A percentile compares a stretch with the other conserved stretches of the same genome.
These are phyloP conservation scores for Starmerella sirachaensis DNA, from an alignment of 805 yeast species.

Conservation along the genomic window DNA sequence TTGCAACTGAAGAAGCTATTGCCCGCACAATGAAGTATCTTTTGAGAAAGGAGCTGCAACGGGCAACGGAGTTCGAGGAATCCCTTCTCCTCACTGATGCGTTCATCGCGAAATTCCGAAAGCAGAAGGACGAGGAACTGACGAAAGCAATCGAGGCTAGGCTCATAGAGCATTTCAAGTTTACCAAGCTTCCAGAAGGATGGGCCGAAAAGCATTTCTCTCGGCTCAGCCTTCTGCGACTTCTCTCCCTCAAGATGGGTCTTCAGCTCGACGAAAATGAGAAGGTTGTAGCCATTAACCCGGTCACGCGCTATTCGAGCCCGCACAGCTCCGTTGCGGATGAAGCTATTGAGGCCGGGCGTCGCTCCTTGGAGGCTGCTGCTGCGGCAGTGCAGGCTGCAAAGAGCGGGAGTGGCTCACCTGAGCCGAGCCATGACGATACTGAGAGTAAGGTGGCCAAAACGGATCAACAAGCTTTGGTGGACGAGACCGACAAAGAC, in stretches of 20 bases:
- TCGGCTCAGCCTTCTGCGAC: constrained; percentile 40
- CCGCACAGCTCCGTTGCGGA: constrained; percentile 57
- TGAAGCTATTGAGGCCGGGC: constrained; percentile 42
- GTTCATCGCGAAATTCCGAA: constrained; percentile 54
- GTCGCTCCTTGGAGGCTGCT: constrained; percentile 18
- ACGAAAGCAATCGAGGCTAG: constrained; percentile 29
- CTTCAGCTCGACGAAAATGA: constrained; percentile 59
- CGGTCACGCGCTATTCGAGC: constrained; percentile 61
- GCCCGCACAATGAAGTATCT: constrained; percentile 71
- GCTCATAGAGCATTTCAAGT: constrained; percentile 54
- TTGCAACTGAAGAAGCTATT: constrained; percentile 56
- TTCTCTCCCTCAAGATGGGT: constrained; percentile 67
- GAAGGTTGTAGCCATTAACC: constrained; percentile 60
- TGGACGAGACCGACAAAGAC: constrained; percentile 1
- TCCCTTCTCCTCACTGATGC: constrained; percentile 53
- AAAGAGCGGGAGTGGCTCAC: background rate
- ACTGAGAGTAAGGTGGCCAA: background rate
- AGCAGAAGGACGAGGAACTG: constrained; percentile 26
- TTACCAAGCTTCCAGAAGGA: constrained; percentile 34
- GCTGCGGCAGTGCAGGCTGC: background rate
- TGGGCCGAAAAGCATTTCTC: constrained; percentile 31
- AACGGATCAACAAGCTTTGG: too few species aligned
- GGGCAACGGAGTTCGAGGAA: constrained; percentile 39
- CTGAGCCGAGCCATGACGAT: background rate
- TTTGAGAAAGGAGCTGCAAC: constrained; percentile 38